Evolutionary conservation across 2,329 filamentous ascomycete genomes (phyloP).

Genomic region (Phaeosphaeriaceae sp.): DNA sequence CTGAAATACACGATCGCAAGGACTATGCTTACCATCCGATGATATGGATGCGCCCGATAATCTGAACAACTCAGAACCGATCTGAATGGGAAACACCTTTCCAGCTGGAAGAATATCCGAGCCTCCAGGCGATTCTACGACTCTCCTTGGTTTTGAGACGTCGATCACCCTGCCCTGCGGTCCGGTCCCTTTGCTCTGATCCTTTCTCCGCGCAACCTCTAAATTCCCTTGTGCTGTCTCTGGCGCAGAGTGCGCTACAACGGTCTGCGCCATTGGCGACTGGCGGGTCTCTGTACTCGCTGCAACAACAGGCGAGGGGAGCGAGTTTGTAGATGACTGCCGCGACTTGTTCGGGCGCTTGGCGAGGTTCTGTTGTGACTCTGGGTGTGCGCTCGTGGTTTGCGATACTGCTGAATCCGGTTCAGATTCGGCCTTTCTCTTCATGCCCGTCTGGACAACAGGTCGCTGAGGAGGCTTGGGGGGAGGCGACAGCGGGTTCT

Average conservation of each 20-base stretch:
- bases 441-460: slow-evolving; percentile 39
- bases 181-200: slow-evolving; percentile 40
- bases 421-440: slow-evolving; percentile 47
- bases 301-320: slow-evolving; percentile 29
- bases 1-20: neutral
- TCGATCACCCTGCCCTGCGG: slow-evolving; percentile 43
- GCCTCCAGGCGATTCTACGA: slow-evolving; percentile 34
- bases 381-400: slow-evolving; percentile 16
- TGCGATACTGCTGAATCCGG: slow-evolving; percentile 35
- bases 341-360: slow-evolving; percentile 45
- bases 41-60: slow-evolving; percentile 74
- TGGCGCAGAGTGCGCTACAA: slow-evolving; percentile 17
- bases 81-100: slow-evolving; percentile 75
- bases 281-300: slow-evolving; percentile 22
- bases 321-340: slow-evolving; percentile 40
- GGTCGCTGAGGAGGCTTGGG: slow-evolving; percentile 30
- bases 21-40: slow-evolving; percentile 68
- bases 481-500: slow-evolving; percentile 35
- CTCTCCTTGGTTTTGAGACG: slow-evolving; percentile 39
- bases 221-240: slow-evolving; percentile 24
- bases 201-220: slow-evolving; percentile 31
- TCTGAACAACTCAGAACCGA: slow-evolving; percentile 72
- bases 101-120: slow-evolving; percentile 68
- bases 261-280: slow-evolving; percentile 27
- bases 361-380: slow-evolving; percentile 21